Percentiles rank a stretch among this genome's conserved stretches.
Conservation (phyloP, 768 basidiomycete species). For the Hydnomerulius pinastri region DNA sequence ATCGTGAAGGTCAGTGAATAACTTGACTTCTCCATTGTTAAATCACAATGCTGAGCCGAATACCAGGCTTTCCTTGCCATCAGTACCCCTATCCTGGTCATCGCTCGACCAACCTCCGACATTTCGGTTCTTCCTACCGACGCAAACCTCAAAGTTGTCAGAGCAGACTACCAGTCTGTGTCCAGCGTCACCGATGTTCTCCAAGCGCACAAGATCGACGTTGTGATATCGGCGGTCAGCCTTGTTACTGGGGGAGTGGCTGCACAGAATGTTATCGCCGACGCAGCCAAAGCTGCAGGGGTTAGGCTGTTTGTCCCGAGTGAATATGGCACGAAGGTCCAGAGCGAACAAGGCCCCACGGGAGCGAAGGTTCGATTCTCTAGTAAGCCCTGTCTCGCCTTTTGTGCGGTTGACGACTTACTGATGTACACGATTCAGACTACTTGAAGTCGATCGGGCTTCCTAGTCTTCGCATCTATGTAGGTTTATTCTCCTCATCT, state of each 20-base stretch:
- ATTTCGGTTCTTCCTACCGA: background rate
- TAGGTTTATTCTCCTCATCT: background rate
- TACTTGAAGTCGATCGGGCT: constrained; percentile 9
- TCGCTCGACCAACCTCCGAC: constrained; percentile 7
- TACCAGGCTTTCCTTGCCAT: constrained; percentile 10
- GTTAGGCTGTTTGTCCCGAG: constrained; percentile 27
- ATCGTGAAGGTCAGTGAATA: constrained; percentile 8
- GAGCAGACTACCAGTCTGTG: constrained; percentile 1
- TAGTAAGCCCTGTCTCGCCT: background rate
- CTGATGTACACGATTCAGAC: background rate
- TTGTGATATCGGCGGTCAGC: constrained; percentile 18
- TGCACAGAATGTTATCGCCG: constrained; percentile 16
- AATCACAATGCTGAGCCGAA: background rate
- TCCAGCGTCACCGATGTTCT: constrained; percentile 12
- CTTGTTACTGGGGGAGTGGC: constrained; percentile 5
- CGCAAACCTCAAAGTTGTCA: constrained; percentile 4
- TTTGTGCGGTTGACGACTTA: background rate
- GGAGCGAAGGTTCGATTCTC: constrained; percentile 1
- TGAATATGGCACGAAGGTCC: constrained; percentile 14
- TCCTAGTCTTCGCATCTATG: constrained; percentile 8
- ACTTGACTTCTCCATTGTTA: too few relatives aligned
- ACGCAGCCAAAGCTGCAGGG: constrained; percentile 25
- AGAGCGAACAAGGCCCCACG: background rate
- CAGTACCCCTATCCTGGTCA: constrained; percentile 4
- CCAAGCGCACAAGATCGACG: constrained; percentile 15